Evolutionary conservation across 495 filamentous ascomycete species (phyloP), one percentile per base, ranked within the genome.

Genomic region (Margaritispora aquatica): DNA sequence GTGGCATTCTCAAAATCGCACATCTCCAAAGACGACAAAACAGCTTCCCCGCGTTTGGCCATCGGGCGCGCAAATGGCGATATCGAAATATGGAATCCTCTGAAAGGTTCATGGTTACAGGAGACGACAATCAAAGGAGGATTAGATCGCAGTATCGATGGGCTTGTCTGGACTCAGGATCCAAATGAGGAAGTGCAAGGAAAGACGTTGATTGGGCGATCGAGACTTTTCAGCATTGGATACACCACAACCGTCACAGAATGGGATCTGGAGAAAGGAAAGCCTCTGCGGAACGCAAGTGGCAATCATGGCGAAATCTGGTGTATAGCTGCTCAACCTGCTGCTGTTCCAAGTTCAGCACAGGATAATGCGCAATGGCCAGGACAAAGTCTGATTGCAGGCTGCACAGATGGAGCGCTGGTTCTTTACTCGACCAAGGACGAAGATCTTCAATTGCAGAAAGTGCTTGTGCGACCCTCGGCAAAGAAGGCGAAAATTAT

Each of bases 71-170:
- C 90, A 47, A 97, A 97, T 70, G 94, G 94, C 66, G 90, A 96
- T 67, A 94, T 99, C 64, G 94, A 97, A 74, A 92, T 99, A 60
- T 99, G 95, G 95, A 96, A 96, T 70, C 94, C 95, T 7, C 72
- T 88, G 59, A 81, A 82, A 61, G 92, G 92, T 15, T 73, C 80
- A 49, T 99, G 94, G 94, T 80, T 88, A 65, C 94, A 97, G 65
- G 94, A 99, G 74, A 86, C 84, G 15, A 84, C 88, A 36, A 83
- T 97, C 9, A 80, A 80, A 36, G 94, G 94, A 60, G 94, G 92
- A 53, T 86, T 89, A 57, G 89, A 90, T 64, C 77, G 91, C 51
- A 92, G 89, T 58, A 88, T 96, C 56, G 94, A 97, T 73, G 91
- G 89, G 13, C 77, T 99, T 4, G 84, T 85, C 24, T 99, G 94